Evolutionary conservation across 2,329 filamentous ascomycete species (phyloP), one percentile per base, ranked within the genome.

Genomic region (Boeremia lycopersici): DNA sequence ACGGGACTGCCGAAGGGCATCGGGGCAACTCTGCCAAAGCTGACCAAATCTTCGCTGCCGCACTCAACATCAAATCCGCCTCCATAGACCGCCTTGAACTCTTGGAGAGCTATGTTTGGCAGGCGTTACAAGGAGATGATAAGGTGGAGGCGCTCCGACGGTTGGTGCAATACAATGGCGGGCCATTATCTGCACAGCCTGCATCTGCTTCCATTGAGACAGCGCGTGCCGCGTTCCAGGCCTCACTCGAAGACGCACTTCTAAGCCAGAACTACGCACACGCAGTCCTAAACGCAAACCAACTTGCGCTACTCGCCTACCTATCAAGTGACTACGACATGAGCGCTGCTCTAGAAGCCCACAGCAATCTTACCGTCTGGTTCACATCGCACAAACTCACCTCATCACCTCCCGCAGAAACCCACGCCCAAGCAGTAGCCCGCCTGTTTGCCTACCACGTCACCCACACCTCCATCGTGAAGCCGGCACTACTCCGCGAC

Each of bases 1-100:
- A 93, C 67, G 90, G 89, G 0, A 75, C 91, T 12, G 84, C 91
- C 3, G 90, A 96, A 72, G 81, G 76, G 61, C 77, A 79, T 1
- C 82, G 81, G 28, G 84, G 81, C 0, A 87, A 88, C 23, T 62
- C 69, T 1, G 79, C 84, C 0, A 77, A 85, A 41, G 87, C 89
- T 4, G 76, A 80, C 19, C 86, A 84, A 46, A 86, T 95, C 0
- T 83, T 93, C 64, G 72, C 80, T 1, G 88, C 88, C 1, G 87
- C 90, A 1, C 77, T 91, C n/a, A 78, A 78, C 2, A 84, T 87
- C 80, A 79, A 76, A 48, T 67, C 69, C n/a, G 62, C 1, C 72
- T 91, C 2, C 85, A 83, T 79, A 81, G 61, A 57, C 5, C 58
- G 44, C 34, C 19, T 71, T 12, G 29, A 64, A 25, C 63, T 96